A percentile compares a stretch with the other conserved stretches of the same genome.
Evolutionary conservation across 1,284 basidiomycete species (phyloP).

Genomic region (Boletellus deceptivus): DNA sequence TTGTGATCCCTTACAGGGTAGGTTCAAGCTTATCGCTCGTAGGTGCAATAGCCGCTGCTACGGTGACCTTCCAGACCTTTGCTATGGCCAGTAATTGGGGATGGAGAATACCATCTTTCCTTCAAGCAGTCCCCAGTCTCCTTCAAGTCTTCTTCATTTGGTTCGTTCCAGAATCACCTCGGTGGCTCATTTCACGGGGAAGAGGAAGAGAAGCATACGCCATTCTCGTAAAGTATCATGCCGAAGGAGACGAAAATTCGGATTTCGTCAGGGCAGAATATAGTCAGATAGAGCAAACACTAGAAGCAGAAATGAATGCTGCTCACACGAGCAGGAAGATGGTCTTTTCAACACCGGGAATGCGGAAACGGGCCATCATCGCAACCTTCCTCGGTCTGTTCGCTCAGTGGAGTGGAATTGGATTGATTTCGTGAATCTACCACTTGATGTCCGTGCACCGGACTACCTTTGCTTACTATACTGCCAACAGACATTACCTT

Average conservation of each 20-base stretch:
- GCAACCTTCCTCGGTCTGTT: constrained; percentile 39
- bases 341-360: constrained; percentile 1
- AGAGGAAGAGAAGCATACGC: not conserved
- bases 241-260: constrained; percentile 1
- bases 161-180: constrained; percentile 4
- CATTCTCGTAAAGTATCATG: constrained; percentile 2
- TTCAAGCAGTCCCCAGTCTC: constrained; percentile 1
- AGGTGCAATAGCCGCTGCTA: constrained; percentile 11
- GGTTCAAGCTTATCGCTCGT: not conserved
- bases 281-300: constrained; percentile 28
- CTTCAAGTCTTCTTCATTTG: constrained; percentile 3
- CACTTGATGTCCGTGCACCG: not conserved
- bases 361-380: constrained; percentile 5
- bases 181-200: constrained; percentile 3
- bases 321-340: not conserved
- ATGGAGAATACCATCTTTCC: constrained; percentile 13
- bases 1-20: not conserved
- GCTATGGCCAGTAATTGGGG: constrained; percentile 47
- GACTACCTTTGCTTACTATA: too few species aligned
- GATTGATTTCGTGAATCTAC: constrained; percentile 2
- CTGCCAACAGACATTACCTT: constrained; percentile 9
- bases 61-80: constrained; percentile 49
- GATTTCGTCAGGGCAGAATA: constrained; percentile 4
- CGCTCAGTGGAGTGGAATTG: constrained; percentile 42
- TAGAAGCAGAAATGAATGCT: constrained; percentile 3